phyloP scores from a whole-genome alignment of 176 grass and related monocot species.

The Eragrostis nindensis region DNA sequence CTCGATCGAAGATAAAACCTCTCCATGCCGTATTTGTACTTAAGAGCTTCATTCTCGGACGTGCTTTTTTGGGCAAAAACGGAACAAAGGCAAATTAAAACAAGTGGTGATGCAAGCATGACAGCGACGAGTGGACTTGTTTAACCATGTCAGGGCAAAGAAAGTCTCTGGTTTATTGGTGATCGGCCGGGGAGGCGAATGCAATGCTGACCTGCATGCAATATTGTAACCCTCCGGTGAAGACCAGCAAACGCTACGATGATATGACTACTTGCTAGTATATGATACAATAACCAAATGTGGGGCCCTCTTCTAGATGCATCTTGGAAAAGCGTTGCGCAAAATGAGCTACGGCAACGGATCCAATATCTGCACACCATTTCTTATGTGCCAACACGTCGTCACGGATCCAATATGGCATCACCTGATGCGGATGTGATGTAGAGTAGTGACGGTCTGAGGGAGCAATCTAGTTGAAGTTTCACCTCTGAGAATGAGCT shows the following conservation, averaged over 20 bases:
- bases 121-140: conserved; percentile 32
- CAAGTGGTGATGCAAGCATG: conserved; percentile 11
- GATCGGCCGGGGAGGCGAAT: conserved; percentile 21
- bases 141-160: conserved; percentile 4
- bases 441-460: background rate
- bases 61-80: conserved; percentile 37
- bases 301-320: conserved; percentile 38
- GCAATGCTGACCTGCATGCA: conserved; percentile 20
- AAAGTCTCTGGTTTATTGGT: conserved; percentile 37
- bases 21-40: conserved; percentile 32
- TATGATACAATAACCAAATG: background rate
- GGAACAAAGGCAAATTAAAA: conserved; percentile 7
- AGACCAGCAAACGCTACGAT: conserved; percentile 26
- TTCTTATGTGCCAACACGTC: background rate
- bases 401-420: conserved; percentile 25
- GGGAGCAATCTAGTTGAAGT: background rate
- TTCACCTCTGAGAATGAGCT: background rate
- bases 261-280: background rate
- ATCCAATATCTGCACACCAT: background rate
- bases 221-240: conserved; percentile 44
- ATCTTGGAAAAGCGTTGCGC: conserved; percentile 27
- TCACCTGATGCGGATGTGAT: background rate
- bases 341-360: background rate
- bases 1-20: background rate
- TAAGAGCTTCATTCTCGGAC: conserved; percentile 37